These are phyloP conservation scores for Penicillium frequentans DNA, from an alignment of 2,329 filamentous ascomycete species.

Conservation along the genomic window DNA sequence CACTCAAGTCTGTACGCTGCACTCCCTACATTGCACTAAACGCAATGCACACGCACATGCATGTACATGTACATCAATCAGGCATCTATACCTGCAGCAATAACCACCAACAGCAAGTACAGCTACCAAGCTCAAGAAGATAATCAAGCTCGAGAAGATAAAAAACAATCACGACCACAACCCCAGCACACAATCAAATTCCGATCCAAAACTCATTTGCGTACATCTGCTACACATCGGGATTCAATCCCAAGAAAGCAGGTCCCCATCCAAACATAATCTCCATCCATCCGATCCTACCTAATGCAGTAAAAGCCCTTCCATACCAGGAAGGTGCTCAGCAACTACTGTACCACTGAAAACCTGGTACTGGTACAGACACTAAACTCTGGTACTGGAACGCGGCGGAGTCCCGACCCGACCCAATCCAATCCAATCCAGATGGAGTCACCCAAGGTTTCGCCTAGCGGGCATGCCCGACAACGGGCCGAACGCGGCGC, in stretches of 20 bases:
- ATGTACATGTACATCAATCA: not conserved
- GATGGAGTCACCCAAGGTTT: conserved; percentile 18
- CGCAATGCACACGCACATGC: too few species aligned
- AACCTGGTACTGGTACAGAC: not conserved
- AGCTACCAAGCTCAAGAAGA: not conserved
- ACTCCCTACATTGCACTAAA: not conserved
- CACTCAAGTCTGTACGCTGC: not conserved
- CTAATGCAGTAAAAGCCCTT: conserved; percentile 2
- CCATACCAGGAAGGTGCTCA: conserved; percentile 21
- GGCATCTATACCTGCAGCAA: not conserved
- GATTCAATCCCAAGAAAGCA: not conserved
- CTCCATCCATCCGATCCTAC: not conserved
- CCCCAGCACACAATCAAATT: not conserved
- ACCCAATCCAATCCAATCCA: conserved; percentile 7
- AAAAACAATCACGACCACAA: not conserved
- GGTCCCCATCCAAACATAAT: not conserved
- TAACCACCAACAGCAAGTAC: not conserved
- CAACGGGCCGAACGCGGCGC: conserved; percentile 27
- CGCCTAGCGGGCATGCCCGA: conserved; percentile 28
- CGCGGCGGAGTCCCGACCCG: conserved; percentile 17
- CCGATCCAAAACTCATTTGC: not conserved
- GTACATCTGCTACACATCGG: not conserved
- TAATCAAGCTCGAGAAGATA: too few species aligned
- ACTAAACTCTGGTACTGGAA: conserved; percentile 8
- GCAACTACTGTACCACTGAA: not conserved